Evolutionary conservation across 2,329 filamentous ascomycete species (phyloP).

Genomic region (Aaosphaeria pasadenensis): DNA sequence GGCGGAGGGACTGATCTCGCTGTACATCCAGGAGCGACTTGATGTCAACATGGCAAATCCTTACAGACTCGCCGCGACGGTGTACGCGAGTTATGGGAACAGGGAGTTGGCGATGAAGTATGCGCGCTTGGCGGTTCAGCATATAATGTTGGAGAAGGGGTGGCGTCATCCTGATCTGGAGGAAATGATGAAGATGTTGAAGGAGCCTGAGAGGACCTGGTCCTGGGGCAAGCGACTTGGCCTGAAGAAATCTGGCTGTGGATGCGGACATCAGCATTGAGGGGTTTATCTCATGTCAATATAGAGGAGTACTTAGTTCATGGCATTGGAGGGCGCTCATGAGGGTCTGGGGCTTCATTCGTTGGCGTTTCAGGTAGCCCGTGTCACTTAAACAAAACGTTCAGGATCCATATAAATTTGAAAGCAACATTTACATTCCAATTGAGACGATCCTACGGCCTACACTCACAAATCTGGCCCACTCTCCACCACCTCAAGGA

Average conservation of each 20-base stretch:
- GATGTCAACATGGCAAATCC: conserved; percentile 34
- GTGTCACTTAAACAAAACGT: no score
- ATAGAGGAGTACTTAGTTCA: background rate
- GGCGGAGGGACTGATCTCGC: conserved; percentile 32
- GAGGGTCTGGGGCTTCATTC: no score
- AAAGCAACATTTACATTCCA: no score
- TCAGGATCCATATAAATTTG: no score
- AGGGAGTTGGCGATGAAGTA: conserved; percentile 27
- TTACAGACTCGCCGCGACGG: conserved; percentile 40
- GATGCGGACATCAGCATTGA: conserved; percentile 18
- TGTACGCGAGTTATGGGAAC: conserved; percentile 35
- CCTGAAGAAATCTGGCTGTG: conserved; percentile 18
- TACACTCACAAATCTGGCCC: no score
- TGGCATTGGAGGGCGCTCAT: no score
- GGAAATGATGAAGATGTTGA: conserved; percentile 26
- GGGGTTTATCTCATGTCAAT: background rate
- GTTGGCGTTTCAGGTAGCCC: no score
- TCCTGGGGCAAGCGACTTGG: conserved; percentile 33
- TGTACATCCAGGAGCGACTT: conserved; percentile 39
- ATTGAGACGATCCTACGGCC: no score
- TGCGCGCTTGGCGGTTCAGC: conserved; percentile 24
- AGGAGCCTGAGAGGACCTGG: conserved; percentile 26
- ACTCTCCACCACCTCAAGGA: background rate
- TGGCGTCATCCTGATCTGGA: conserved; percentile 22
- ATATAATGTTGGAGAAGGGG: conserved; percentile 28